These are phyloP conservation scores for Cytospora paraplurivora DNA, from an alignment of 2,329 filamentous ascomycete genomes.

Conservation along the genomic window DNA sequence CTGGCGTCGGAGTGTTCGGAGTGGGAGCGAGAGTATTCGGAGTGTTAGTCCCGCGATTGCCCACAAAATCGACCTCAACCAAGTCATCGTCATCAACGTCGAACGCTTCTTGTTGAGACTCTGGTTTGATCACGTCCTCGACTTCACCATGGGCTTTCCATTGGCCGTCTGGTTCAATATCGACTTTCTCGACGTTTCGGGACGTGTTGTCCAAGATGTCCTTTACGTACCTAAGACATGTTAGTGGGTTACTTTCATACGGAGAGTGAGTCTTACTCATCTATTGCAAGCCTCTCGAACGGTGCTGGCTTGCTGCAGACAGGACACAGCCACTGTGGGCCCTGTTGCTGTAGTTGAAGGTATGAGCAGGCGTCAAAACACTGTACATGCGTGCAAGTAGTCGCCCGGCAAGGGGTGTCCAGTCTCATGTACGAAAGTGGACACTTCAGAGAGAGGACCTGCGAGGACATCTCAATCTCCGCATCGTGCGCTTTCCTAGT, in stretches of 20 bases:
- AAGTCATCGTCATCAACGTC: conserved; percentile 53
- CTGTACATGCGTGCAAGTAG: conserved; percentile 82
- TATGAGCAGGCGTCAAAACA: conserved; percentile 95
- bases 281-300: conserved; percentile 82
- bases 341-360: conserved; percentile 91
- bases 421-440: conserved; percentile 87
- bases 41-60: conserved; percentile 41
- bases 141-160: conserved; percentile 60
- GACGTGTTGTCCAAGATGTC: conserved; percentile 80
- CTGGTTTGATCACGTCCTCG: conserved; percentile 34
- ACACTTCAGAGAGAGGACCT: conserved; percentile 88
- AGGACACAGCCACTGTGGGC: conserved; percentile 94
- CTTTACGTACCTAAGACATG: conserved; percentile 69
- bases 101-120: conserved; percentile 34
- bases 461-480: conserved; percentile 87
- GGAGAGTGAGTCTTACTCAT: conserved; percentile 63
- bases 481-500: conserved; percentile 78
- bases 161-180: conserved; percentile 81
- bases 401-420: conserved; percentile 75
- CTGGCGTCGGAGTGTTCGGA: conserved; percentile 32
- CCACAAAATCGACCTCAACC: conserved; percentile 45
- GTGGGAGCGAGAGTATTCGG: conserved; percentile 38
- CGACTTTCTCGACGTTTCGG: conserved; percentile 76
- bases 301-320: conserved; percentile 83
- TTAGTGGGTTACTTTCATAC: conserved; percentile 28